Evolutionary conservation across 192 early-diverging fungal species (phyloP), one percentile per base, ranked within the genome.

Genomic region (Umbelopsis isabellina): DNA sequence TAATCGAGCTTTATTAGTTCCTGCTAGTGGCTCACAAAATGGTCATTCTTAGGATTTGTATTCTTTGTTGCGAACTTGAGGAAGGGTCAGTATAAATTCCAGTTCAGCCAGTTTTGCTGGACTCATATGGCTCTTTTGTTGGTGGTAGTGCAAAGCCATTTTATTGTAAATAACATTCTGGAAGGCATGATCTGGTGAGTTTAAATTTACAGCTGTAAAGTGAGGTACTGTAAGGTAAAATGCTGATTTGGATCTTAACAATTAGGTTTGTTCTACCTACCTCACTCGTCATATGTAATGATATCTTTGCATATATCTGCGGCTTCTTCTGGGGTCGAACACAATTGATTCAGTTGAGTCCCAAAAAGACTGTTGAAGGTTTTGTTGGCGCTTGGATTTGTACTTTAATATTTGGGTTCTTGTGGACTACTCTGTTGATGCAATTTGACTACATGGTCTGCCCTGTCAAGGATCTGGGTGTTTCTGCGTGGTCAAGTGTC

Each of bases 321-420:
- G 97, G 97, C 35, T 97, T 97, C 83, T 97, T 99, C 80, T 97
- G 87, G 79, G 97, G 97, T 15, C 86, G 87, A 48, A 95, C 94
- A 12, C 93, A 91, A 35, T 84, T 99, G 44, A 97, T 97, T 72
- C 88, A 91, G 74, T 81, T 99, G n/a, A 93, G 91, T 75, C 97
- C 97, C 46, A 99, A 99, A 80, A 99, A 99, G 84, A 99, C 97
- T 15, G 94, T 94, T 79, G 97, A 99, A 77, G 97, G 97, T 4
- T 99, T 97, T 67, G 85, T 97, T 66, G 97, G 97, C 68, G 97
- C 88, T 23, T 88, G 92, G 50, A 69, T 94, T 61, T 86, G 86
- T 44, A 99, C 97, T 0, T 77, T 97, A 73, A 78, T 93, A n/a
- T 94, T 96, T 83, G 95, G 91, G 3, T 91, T 95, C 55, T 75